A percentile compares a stretch with the other conserved stretches of the same genome.
Evolutionary conservation across 352 stramenopile species (phyloP).

Genomic region (Globisporangium iwayamae): DNA sequence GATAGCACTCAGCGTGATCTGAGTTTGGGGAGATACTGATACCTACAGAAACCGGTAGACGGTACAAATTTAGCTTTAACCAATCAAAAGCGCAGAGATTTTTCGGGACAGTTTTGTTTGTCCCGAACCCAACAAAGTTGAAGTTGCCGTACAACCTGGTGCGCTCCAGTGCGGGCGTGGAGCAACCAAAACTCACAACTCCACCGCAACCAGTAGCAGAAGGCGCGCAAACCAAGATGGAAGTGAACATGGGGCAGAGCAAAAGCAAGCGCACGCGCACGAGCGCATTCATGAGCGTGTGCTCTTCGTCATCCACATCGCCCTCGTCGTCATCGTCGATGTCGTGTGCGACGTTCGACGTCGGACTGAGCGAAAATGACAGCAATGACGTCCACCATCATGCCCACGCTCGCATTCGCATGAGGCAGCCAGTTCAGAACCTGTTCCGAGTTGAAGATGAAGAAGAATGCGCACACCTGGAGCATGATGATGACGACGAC

Average conservation of each 20-base stretch:
- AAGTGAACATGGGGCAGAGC: background rate
- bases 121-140: too few relatives aligned
- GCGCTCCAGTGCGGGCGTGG: too few relatives aligned
- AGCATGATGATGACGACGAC: background rate
- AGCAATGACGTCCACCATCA: background rate
- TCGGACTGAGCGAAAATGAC: background rate
- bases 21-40: too few relatives aligned
- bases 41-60: too few relatives aligned
- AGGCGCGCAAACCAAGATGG: background rate
- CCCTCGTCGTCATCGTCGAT: background rate
- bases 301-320: background rate
- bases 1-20: too few relatives aligned
- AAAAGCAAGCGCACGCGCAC: background rate
- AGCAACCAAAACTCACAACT: too few relatives aligned
- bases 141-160: too few relatives aligned
- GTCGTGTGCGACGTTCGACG: background rate
- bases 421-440: background rate
- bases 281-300: background rate
- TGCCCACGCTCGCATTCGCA: background rate
- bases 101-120: too few relatives aligned
- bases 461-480: background rate
- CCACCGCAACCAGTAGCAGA: background rate
- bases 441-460: background rate
- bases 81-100: too few relatives aligned
- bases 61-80: too few relatives aligned